These are phyloP conservation scores for Leishmania tropica DNA, from an alignment of 208 protist genomes.

Conservation along the genomic window DNA sequence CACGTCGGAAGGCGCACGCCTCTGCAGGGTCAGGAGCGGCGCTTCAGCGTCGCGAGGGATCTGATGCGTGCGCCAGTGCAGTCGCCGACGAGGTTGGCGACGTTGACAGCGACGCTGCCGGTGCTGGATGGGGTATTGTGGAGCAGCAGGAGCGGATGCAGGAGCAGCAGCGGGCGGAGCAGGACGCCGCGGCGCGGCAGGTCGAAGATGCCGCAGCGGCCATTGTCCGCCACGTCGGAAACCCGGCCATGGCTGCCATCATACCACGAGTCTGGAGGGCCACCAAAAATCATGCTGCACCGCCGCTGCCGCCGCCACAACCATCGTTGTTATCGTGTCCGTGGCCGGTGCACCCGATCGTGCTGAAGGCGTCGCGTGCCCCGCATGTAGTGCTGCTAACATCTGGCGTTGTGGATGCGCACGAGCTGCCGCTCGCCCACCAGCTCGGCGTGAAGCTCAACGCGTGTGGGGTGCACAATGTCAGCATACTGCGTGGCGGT, in stretches of 20 bases:
- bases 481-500: slow-evolving; percentile 67
- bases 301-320: not conserved
- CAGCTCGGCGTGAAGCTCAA: slow-evolving; percentile 53
- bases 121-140: slow-evolving; percentile 28
- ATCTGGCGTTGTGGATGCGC: not conserved
- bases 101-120: slow-evolving; percentile 1
- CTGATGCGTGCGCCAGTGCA: not conserved
- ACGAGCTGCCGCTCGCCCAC: slow-evolving; percentile 31
- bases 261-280: slow-evolving; percentile 1
- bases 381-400: slow-evolving; percentile 50
- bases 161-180: slow-evolving; percentile 23
- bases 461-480: slow-evolving; percentile 56
- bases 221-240: slow-evolving; percentile 45
- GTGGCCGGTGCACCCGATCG: slow-evolving; percentile 33
- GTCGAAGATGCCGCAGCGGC: slow-evolving; percentile 49
- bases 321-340: not conserved
- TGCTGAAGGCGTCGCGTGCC: slow-evolving; percentile 27
- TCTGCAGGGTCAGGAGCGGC: not conserved
- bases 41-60: not conserved
- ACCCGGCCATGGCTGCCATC: slow-evolving; percentile 49
- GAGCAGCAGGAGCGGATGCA: slow-evolving; percentile 29
- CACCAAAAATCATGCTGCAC: not conserved
- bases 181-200: slow-evolving; percentile 30
- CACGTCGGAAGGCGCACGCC: not conserved
- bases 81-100: not conserved